Percentiles rank a stretch among this genome's conserved stretches.
Evolutionary conservation across 768 basidiomycete species (phyloP).

Genomic region (Lactarius evosmus): DNA sequence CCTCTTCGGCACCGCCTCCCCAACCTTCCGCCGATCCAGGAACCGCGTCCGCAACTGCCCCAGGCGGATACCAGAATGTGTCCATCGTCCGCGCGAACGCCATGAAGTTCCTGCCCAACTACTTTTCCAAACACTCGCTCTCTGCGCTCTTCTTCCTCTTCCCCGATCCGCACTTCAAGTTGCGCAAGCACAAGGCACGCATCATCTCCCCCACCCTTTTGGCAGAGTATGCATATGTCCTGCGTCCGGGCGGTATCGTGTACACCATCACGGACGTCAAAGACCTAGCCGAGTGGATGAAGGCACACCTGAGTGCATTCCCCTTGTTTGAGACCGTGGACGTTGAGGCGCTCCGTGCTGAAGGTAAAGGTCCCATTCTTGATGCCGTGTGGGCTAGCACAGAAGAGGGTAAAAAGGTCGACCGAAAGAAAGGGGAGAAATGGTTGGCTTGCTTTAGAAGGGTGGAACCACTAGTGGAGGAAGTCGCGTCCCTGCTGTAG

Average conservation of each 20-base stretch:
- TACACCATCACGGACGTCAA: conserved; percentile 98
- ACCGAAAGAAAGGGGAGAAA: conserved; percentile 85
- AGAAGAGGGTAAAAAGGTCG: conserved; percentile 97
- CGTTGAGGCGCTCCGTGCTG: conserved; percentile 68
- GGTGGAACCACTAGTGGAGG: no score
- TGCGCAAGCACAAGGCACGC: conserved; percentile 96
- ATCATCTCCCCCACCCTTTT: conserved; percentile 97
- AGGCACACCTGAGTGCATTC: conserved; percentile 77
- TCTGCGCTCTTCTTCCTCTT: conserved; percentile 96
- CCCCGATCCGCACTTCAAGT: conserved; percentile 98
- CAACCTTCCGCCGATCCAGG: conserved; percentile 28
- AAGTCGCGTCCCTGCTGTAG: conserved; percentile 17
- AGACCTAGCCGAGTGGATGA: conserved; percentile 96
- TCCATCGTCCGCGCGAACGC: conserved; percentile 94
- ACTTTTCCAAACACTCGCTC: conserved; percentile 86
- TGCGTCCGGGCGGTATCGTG: conserved; percentile 89
- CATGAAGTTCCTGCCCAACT: conserved; percentile 98
- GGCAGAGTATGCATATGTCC: conserved; percentile 94
- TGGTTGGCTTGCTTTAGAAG: conserved; percentile 90
- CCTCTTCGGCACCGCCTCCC: conserved; percentile 35
- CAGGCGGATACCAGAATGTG: conserved; percentile 75
- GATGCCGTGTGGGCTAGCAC: conserved; percentile 82
- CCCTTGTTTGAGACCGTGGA: conserved; percentile 82
- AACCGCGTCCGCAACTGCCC: conserved; percentile 11
- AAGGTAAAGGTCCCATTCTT: conserved; percentile 74